Percentiles rank a stretch among this genome's conserved stretches.
phyloP scores from a whole-genome alignment of 805 yeast species.

The Brettanomyces custersianus region DNA sequence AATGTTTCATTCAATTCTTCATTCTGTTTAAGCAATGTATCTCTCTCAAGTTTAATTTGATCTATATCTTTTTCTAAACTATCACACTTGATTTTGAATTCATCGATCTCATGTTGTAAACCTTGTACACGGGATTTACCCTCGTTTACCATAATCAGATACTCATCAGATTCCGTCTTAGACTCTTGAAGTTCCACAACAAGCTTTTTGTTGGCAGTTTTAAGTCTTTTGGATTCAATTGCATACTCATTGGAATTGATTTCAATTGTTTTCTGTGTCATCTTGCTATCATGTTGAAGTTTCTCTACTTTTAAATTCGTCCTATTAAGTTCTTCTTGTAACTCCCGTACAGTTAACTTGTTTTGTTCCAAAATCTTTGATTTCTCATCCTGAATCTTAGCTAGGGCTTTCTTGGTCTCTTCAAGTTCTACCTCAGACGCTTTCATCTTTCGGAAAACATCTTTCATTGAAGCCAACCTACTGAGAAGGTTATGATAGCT shows the following conservation, averaged over 20 bases:
- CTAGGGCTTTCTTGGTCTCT: slow-evolving; percentile 33
- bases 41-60: slow-evolving; percentile 19
- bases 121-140: slow-evolving; percentile 36
- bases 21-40: slow-evolving; percentile 15
- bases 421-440: slow-evolving; percentile 58
- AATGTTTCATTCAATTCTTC: slow-evolving; percentile 6
- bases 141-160: slow-evolving; percentile 28
- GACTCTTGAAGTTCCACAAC: slow-evolving; percentile 27
- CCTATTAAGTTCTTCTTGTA: slow-evolving; percentile 27
- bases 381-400: slow-evolving; percentile 21
- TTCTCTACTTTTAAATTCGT: slow-evolving; percentile 49
- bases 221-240: slow-evolving; percentile 33
- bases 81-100: slow-evolving; percentile 20
- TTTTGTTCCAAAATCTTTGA: neutral
- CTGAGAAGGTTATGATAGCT: slow-evolving; percentile 56
- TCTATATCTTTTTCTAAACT: slow-evolving; percentile 17
- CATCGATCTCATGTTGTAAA: slow-evolving; percentile 32
- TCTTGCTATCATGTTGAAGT: slow-evolving; percentile 31
- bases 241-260: slow-evolving; percentile 31
- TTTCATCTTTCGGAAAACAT: slow-evolving; percentile 65
- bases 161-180: slow-evolving; percentile 28
- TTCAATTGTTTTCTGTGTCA: slow-evolving; percentile 29
- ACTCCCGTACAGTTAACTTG: slow-evolving; percentile 2
- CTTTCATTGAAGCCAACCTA: slow-evolving; percentile 63
- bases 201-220: slow-evolving; percentile 30